Evolutionary conservation across 1,284 basidiomycete species (phyloP).

Genomic region (Ganoderma lingzhi): DNA sequence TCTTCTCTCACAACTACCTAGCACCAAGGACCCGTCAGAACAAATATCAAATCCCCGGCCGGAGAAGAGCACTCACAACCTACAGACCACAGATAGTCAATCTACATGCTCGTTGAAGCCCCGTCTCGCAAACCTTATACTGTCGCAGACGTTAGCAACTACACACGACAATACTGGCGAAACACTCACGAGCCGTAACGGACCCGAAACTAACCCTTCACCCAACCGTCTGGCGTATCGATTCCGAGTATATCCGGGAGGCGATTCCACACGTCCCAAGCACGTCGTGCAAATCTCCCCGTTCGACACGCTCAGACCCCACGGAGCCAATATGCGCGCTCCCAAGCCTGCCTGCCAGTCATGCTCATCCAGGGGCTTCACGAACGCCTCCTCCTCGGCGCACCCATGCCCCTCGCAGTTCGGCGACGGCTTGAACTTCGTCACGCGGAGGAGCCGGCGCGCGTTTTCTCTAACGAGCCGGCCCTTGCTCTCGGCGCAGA

Average conservation of each 20-base stretch:
- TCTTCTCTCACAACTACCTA: neutral
- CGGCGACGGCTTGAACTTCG: neutral
- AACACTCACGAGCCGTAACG: neutral
- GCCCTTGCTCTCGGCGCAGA: neutral
- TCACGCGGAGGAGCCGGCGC: neutral
- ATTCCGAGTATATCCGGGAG: slow-evolving; percentile 1
- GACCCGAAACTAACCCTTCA: neutral
- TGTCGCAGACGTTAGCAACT: neutral
- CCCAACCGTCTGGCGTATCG: neutral
- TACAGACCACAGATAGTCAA: neutral
- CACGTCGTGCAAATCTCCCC: neutral
- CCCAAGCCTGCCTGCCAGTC: neutral
- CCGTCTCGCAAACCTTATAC: neutral
- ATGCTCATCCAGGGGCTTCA: neutral
- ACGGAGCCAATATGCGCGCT: neutral
- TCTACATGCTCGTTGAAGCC: neutral
- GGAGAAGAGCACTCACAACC: neutral
- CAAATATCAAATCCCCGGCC: neutral
- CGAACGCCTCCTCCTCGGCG: neutral
- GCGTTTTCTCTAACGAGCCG: neutral
- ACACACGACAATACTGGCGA: neutral
- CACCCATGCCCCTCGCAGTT: neutral
- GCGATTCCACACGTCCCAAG: neutral
- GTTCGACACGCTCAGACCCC: neutral
- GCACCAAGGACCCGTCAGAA: neutral